Base-by-base conservation (phyloP, 148 eudicot species). In the Chenopodium album region DNA sequence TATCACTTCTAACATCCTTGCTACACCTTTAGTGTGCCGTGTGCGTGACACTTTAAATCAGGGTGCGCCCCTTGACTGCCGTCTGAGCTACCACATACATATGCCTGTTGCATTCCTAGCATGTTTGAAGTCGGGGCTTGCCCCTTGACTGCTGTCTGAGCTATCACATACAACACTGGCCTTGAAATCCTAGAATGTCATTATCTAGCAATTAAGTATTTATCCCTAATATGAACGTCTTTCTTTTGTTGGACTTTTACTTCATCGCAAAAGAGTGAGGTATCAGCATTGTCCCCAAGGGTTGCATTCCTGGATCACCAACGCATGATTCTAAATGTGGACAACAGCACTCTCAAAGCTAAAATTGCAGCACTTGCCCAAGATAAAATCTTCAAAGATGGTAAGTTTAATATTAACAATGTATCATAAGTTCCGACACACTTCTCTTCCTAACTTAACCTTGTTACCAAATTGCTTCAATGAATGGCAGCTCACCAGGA, bases 381-480 rank as follows among this genome's bases (percentile, higher is more conserved):
- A 83, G 98, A 95, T 46, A 95, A 95, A 81, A 82, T 93, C 73
- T 95, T 95, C 86, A 95, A 93, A 88, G 98, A 95, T 76, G 98
- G 98, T 94, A 86, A 82, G 46, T 29, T 31, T 71, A 76, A 9
- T 6, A 32, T 11, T 60, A 80, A 13, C 32, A 9, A 56, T 54
- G 20, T 9, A 54, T 7, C 31, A 29, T 1, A 17, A 52, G 32
- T 67, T 3, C 7, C 3, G 34, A 67, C 1, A 28, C 71, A 47
- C 16, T 1, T 19, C 52, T 31, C 32, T 75, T 56, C 65, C n/a
- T 0, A 75, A 34, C 14, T 3, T 1, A 19, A 22, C 2, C 8
- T 16, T 59, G 26, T 19, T 9, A 11, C 44, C 59, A 1, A 54
- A 31, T 54, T 56, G 20, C 13, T 60, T 8, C 26, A 19, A 28